Evolutionary conservation across 306 rosid species (phyloP), one percentile per base, ranked within the genome.

Genomic region (Lathyrus tuberosus): DNA sequence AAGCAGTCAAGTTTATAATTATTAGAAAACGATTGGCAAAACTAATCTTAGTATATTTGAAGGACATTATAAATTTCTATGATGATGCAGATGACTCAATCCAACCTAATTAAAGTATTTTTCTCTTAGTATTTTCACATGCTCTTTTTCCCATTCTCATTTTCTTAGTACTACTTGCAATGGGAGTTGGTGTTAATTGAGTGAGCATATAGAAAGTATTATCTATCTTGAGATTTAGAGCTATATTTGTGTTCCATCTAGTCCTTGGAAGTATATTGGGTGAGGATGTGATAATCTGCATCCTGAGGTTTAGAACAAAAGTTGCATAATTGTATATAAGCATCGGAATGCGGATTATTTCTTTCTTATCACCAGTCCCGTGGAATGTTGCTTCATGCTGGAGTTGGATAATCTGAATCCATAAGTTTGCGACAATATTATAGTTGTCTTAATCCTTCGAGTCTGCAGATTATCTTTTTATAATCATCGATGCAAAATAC

Each of bases 271-370:
- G 28, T 3, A 24, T 12, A 61, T 79, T 69, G 76, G 71, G 69
- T 48, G 0, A 35, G 15, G 52, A 48, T 37, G 0, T 2, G 59
- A 0, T 79, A 79, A 69, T 79, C 79, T 69, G 80, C 73, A 73
- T 73, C 79, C 76, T 63, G 73, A 74, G 73, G 91, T 88, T 83
- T 86, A 83, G 11, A 83, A 71, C 0, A 73, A 71, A 1, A 24
- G 3, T 24, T 24, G 26, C 18, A 6, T 53, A 53, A 15, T 61
- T 62, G 63, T 69, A 1, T 61, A 57, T 62, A 69, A 53, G 0
- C 57, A 35, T 62, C 11, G 9, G 72, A 43, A 61, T 62, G 81
- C 67, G 62, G 58, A 74, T 79, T 53, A 74, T 5, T 64, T 54
- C 40, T 41, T 78, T 44, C 17, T 78, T 52, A 18, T 14, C 40